A percentile compares a stretch with the other conserved stretches of the same genome.
These are phyloP conservation scores for Emericellopsis terricola DNA, from an alignment of 495 filamentous ascomycete species.

Conservation along the genomic window DNA sequence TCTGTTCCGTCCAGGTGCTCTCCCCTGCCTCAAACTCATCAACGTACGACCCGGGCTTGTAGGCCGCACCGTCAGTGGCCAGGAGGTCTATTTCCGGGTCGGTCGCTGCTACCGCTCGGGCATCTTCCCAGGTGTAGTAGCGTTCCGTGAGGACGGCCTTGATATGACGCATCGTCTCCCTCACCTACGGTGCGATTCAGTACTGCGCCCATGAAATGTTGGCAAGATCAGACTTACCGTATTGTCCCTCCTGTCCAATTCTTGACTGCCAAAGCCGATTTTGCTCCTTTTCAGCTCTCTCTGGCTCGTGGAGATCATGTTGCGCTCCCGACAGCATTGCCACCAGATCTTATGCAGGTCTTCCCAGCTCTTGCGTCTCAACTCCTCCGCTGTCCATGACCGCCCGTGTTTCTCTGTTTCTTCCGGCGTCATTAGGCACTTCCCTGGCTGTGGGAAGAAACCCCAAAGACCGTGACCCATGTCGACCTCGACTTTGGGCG, in stretches of 20 bases:
- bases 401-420: slow-evolving; percentile 56
- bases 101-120: slow-evolving; percentile 44
- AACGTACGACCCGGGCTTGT: slow-evolving; percentile 24
- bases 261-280: slow-evolving; percentile 48
- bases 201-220: not conserved
- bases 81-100: slow-evolving; percentile 47
- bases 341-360: slow-evolving; percentile 89
- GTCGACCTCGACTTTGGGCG: slow-evolving; percentile 35
- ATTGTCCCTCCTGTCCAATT: slow-evolving; percentile 36
- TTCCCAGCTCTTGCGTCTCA: slow-evolving; percentile 79
- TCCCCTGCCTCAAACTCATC: slow-evolving; percentile 5
- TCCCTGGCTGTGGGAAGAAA: slow-evolving; percentile 59
- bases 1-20: not conserved
- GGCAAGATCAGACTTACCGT: slow-evolving; percentile 29
- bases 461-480: slow-evolving; percentile 80
- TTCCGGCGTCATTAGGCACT: slow-evolving; percentile 45
- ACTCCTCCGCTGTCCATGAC: slow-evolving; percentile 71
- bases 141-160: slow-evolving; percentile 74
- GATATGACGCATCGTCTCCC: slow-evolving; percentile 55
- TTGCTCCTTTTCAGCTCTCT: slow-evolving; percentile 44
- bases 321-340: slow-evolving; percentile 84
- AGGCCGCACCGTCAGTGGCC: slow-evolving; percentile 23
- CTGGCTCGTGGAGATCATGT: slow-evolving; percentile 64
- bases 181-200: slow-evolving; percentile 44
- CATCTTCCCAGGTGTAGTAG: slow-evolving; percentile 81